These are phyloP conservation scores for Hypoxylon cercidicola DNA, from an alignment of 495 filamentous ascomycete genomes.

Conservation along the genomic window DNA sequence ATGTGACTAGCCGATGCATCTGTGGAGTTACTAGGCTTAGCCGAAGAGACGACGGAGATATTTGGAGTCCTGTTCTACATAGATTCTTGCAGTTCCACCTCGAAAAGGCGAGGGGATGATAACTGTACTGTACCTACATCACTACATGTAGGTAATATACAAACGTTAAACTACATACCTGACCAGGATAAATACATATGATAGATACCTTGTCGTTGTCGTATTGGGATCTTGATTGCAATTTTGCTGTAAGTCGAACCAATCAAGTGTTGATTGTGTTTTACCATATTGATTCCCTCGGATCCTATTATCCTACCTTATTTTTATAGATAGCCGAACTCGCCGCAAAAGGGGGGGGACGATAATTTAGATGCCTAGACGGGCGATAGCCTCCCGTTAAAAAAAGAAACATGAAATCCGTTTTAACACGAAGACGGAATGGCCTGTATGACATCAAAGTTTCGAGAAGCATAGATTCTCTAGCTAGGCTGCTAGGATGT, in stretches of 20 bases:
- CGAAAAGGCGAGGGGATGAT: not conserved
- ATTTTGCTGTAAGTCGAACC: slow-evolving; percentile 18
- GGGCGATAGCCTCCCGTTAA: not conserved
- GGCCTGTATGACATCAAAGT: slow-evolving; percentile 24
- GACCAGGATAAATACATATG: not conserved
- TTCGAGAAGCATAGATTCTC: not conserved
- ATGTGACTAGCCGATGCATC: slow-evolving; percentile 26
- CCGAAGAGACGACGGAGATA: slow-evolving; percentile 8
- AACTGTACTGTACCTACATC: slow-evolving; percentile 1
- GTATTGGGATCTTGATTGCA: too few relatives aligned
- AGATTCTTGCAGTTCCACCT: not conserved
- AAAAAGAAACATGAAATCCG: not conserved
- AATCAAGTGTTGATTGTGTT: slow-evolving; percentile 7
- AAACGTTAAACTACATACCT: slow-evolving; percentile 17
- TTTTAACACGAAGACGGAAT: not conserved
- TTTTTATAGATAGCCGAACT: not conserved
- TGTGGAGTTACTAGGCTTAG: slow-evolving; percentile 16
- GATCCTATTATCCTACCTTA: slow-evolving; percentile 25
- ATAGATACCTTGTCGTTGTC: too few relatives aligned
- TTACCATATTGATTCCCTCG: slow-evolving; percentile 24
- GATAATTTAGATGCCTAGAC: not conserved
- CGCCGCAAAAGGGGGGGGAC: slow-evolving; percentile 1
- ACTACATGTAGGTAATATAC: slow-evolving; percentile 10
- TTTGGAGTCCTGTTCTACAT: not conserved
- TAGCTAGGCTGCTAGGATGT: slow-evolving; percentile 11